Evolutionary conservation across 805 yeast species (phyloP), one percentile per base, ranked within the genome.

Genomic region (Peterozyma xylosa): DNA sequence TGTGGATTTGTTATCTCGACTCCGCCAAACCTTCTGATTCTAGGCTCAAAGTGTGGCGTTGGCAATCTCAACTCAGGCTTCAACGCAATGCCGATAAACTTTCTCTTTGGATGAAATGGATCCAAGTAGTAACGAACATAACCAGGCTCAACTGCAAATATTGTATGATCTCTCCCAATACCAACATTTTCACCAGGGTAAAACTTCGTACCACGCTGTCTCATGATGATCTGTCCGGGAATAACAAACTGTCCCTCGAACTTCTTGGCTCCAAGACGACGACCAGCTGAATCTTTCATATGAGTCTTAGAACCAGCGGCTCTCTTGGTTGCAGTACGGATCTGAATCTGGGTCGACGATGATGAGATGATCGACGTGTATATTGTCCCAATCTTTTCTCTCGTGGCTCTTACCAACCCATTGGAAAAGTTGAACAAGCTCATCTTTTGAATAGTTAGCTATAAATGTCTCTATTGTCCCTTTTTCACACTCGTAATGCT

Each of bases 241-340:
- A 73, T 72, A 1, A 91, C 96, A 39, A 60, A 67, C 57, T 77
- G 71, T 35, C 93, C 89, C 56, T 91, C 96, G 49, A 83, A 77
- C 41, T 75, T 85, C 66, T 93, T 93, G 33, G 95, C 85, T 21
- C 99, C 99, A 42, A 93, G 68, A 58, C 98, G 73, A 63, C 95
- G 80, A 70, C 99, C 99, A 3, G 88, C 88, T 13, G 99, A 90
- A 62, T 90, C 96, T 60, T 84, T 83, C 79, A 85, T 90, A 52
- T 85, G 86, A 14, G 96, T 86, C 66, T 80, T 86, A n/a, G 97
- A 88, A 54, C 97, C 96, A 16, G 95, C 88, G 7, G 93, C 96
- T 60, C 81, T 84, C 66, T 93, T 93, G 13, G 96, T 88, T 27
- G 99, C 96, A 16, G 80, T 80, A 74, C 99, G 88, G 11, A 88